Evolutionary conservation across 1,284 basidiomycete genomes (phyloP).

Genomic region (Austropuccinia psidii): DNA sequence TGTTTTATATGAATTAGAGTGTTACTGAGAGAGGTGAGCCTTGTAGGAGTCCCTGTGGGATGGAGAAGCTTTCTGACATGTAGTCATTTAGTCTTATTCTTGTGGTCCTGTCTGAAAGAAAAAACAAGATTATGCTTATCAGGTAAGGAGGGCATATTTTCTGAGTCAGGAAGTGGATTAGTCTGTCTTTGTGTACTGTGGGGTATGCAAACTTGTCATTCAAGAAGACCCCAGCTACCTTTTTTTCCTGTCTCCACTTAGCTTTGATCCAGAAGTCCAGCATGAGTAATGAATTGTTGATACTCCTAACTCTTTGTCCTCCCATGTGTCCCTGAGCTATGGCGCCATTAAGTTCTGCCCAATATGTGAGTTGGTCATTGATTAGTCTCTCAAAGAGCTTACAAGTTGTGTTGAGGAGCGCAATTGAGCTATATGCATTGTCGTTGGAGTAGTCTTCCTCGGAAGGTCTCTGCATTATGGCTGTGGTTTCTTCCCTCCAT

Average conservation of each 20-base stretch:
- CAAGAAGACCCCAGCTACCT: not conserved
- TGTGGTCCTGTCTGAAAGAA: not conserved
- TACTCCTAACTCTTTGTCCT: not conserved
- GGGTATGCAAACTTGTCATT: slow-evolving; percentile 26
- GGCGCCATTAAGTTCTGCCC: not conserved
- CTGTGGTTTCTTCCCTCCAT: not conserved
- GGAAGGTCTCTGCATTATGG: not conserved
- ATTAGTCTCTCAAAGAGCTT: not conserved
- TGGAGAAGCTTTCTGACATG: not conserved
- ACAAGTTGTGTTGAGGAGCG: not conserved
- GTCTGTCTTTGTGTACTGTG: not conserved
- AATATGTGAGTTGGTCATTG: not conserved
- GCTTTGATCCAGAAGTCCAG: not conserved
- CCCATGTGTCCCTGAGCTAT: not conserved
- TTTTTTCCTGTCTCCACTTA: not conserved
- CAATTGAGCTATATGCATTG: not conserved
- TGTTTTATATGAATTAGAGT: slow-evolving; percentile 27
- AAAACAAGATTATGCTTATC: not conserved
- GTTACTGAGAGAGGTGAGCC: slow-evolving; percentile 5
- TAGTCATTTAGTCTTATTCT: slow-evolving; percentile 5
- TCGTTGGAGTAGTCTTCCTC: not conserved
- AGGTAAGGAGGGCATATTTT: slow-evolving; percentile 1
- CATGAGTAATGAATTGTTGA: not conserved
- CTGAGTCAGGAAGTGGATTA: not conserved
- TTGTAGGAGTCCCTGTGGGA: not conserved